Conservation (phyloP, 116 monocot genomes). For the Papilionanthe hybrid region DNA sequence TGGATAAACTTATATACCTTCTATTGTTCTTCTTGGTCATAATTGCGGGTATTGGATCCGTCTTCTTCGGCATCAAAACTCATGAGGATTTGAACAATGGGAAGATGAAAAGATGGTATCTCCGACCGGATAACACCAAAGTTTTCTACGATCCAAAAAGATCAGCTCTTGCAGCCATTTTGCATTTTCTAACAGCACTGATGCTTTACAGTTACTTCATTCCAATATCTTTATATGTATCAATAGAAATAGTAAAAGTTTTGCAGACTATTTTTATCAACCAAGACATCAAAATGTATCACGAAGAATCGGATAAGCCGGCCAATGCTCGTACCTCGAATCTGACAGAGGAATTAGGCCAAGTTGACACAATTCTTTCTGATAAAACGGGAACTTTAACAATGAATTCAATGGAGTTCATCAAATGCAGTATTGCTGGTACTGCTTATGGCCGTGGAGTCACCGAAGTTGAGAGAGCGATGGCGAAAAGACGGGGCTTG, state of each 20-base stretch:
- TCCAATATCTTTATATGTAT: conserved; percentile 63
- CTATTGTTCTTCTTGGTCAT: conserved; percentile 41
- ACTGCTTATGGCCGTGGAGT: conserved; percentile 43
- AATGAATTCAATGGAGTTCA: conserved; percentile 69
- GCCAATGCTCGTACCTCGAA: conserved; percentile 63
- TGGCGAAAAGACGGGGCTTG: conserved; percentile 41
- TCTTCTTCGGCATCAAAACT: conserved; percentile 54
- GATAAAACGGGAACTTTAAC: conserved; percentile 71
- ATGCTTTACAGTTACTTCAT: conserved; percentile 66
- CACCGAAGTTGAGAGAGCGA: conserved; percentile 64
- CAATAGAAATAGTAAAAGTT: conserved; percentile 60
- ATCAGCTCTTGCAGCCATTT: conserved; percentile 38
- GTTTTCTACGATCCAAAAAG: conserved; percentile 50
- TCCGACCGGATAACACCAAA: conserved; percentile 36
- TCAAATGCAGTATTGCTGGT: conserved; percentile 61
- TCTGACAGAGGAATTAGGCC: conserved; percentile 61
- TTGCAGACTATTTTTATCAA: conserved; percentile 60
- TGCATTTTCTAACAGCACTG: conserved; percentile 59
- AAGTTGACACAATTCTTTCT: conserved; percentile 67
- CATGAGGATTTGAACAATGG: conserved; percentile 36
- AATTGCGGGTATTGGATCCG: conserved; percentile 52
- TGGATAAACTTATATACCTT: conserved; percentile 74
- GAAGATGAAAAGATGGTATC: conserved; percentile 60
- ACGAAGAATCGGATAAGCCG: conserved; percentile 56
- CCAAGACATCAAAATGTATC: conserved; percentile 55